These are phyloP conservation scores for Yamadazyma taylorii DNA, from an alignment of 1,139 yeast genomes.

Conservation along the genomic window DNA sequence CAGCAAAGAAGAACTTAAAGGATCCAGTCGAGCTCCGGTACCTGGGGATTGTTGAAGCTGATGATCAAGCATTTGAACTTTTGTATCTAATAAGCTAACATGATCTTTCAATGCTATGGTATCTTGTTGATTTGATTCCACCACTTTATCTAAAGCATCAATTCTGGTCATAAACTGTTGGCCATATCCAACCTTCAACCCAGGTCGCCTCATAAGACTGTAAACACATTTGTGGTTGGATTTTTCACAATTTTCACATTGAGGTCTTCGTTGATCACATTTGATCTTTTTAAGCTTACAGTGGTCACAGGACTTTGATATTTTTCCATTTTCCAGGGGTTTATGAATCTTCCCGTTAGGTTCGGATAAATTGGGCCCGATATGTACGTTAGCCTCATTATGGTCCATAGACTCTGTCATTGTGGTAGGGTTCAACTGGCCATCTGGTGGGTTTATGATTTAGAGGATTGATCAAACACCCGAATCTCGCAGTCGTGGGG, in stretches of 20 bases:
- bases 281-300: constrained; percentile 37
- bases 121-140: constrained; percentile 8
- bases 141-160: constrained; percentile 14
- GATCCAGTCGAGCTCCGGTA: not conserved
- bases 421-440: too few relatives aligned
- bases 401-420: not conserved
- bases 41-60: not conserved
- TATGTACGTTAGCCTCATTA: not conserved
- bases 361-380: too few relatives aligned
- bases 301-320: constrained; percentile 31
- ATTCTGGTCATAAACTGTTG: constrained; percentile 23
- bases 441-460: too few relatives aligned
- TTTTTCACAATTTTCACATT: constrained; percentile 31
- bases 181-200: constrained; percentile 31
- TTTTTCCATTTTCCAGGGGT: constrained; percentile 7
- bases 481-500: too few relatives aligned
- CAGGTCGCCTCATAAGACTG: constrained; percentile 30
- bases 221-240: constrained; percentile 27
- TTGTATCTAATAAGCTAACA: constrained; percentile 6
- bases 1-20: too few relatives aligned
- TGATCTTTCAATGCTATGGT: constrained; percentile 6
- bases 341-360: constrained; percentile 1
- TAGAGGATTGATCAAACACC: too few relatives aligned
- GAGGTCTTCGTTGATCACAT: constrained; percentile 34
- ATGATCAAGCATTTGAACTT: not conserved